phyloP scores from a whole-genome alignment of 495 filamentous ascomycete species.

The Glonium stellatum region DNA sequence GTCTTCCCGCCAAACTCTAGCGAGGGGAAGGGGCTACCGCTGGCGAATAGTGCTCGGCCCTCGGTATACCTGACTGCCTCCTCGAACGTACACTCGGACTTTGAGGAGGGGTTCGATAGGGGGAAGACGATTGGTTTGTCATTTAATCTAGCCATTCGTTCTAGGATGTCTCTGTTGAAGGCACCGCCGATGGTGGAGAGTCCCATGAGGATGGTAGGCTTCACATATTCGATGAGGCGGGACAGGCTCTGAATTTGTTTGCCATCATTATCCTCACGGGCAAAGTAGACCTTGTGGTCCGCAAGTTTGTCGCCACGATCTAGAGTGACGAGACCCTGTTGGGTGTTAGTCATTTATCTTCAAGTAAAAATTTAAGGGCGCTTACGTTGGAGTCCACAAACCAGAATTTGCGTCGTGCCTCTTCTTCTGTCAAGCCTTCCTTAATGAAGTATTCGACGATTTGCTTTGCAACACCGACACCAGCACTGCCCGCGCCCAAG shows the following conservation, averaged over 20 bases:
- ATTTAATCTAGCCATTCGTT: conserved; percentile 76
- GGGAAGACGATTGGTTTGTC: conserved; percentile 84
- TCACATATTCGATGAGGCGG: conserved; percentile 86
- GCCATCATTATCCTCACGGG: conserved; percentile 84
- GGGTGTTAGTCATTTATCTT: not conserved
- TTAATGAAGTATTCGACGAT: conserved; percentile 92
- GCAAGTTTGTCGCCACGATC: conserved; percentile 92
- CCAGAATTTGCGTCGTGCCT: conserved; percentile 87
- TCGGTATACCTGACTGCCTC: conserved; percentile 83
- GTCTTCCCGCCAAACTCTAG: conserved; percentile 58
- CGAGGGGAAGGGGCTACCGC: conserved; percentile 86
- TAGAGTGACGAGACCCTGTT: conserved; percentile 77
- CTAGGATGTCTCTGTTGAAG: conserved; percentile 82
- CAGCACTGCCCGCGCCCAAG: conserved; percentile 90
- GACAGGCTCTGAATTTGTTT: conserved; percentile 84
- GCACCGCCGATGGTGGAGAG: conserved; percentile 89
- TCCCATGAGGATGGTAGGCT: conserved; percentile 90
- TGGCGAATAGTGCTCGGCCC: conserved; percentile 85
- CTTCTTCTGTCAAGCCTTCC: conserved; percentile 85
- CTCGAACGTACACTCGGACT: conserved; percentile 96
- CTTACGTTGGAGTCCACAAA: conserved; percentile 76
- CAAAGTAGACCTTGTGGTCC: conserved; percentile 97
- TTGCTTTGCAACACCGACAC: conserved; percentile 95
- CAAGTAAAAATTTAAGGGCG: not conserved
- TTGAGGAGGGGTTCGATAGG: conserved; percentile 86